Base-by-base conservation (phyloP, 495 filamentous ascomycete species). In the Lepraria neglecta region DNA sequence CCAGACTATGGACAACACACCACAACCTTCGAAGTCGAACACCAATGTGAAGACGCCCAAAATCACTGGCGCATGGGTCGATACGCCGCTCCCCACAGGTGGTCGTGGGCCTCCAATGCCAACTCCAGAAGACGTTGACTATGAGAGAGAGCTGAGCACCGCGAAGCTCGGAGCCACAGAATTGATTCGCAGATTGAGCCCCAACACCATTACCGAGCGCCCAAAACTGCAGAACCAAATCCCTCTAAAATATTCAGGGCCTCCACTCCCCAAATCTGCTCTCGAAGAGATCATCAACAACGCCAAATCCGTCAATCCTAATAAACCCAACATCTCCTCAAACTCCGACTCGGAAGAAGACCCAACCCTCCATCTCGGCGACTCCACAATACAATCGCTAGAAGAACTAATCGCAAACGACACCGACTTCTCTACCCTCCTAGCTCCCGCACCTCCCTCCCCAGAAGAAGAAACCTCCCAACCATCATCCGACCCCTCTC, bases 321-420 rank as follows among this genome's bases (percentile, higher is more conserved):
- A 38, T 31, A 78, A 72, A 72, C 15, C 60, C 50, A 43, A 42
- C 38, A 33, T 35, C 52, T 54, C 19, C 47, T 42, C 31, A 46
- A 31, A 47, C 7, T 56, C 57, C 12, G 57, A 66, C 11, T 51
- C 57, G 17, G 61, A 68, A 43, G 73, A 78, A 60, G 76, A 75
- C 40, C 71, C 76, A 19, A 64, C 68, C 2, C 69, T 80, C 12
- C 73, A 74, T 19, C 67, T 81, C 12, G 82, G 83, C 30, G 82
- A 87, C 38, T 79, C 82, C 55, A 87, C 83, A 1, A 79, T 88
- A 48, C 76, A 84, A 53, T 87, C 83, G 30, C 76, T 87, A 3
- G 79, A 86, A 63, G 75, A 79, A 21, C 72, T 87, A 14, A 69
- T 86, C 42, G 69, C 76, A 31, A 73, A 78, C 54, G 70, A 74